Evolutionary conservation across 2,329 filamentous ascomycete species (phyloP).

Genomic region (Microcyclospora tardicrescens): DNA sequence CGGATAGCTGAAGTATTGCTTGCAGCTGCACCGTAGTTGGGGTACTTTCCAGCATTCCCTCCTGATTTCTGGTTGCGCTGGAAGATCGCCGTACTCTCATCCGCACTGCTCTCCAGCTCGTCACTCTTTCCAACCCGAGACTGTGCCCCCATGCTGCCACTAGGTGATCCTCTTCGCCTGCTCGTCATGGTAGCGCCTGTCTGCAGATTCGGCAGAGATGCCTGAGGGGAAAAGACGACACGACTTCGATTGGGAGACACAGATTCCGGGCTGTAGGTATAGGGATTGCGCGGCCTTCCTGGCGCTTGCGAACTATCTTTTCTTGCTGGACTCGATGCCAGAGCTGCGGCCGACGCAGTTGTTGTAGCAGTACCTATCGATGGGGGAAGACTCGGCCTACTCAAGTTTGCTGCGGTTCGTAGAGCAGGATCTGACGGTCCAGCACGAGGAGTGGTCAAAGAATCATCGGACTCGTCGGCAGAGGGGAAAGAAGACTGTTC

Average conservation of each 20-base stretch:
- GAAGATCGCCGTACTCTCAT: slow-evolving; percentile 32
- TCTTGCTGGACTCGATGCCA: neutral
- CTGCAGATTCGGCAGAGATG: slow-evolving; percentile 3
- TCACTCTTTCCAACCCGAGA: slow-evolving; percentile 6
- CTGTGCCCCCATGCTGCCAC: slow-evolving; percentile 4
- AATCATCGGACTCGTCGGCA: slow-evolving; percentile 19
- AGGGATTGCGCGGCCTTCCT: slow-evolving; percentile 9
- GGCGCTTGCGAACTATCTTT: slow-evolving; percentile 1
- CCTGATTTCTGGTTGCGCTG: slow-evolving; percentile 4
- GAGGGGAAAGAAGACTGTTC: slow-evolving; percentile 12
- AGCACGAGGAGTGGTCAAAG: slow-evolving; percentile 21
- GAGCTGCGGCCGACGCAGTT: neutral
- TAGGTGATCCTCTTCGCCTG: neutral
- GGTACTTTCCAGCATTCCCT: slow-evolving; percentile 1
- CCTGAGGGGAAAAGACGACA: slow-evolving; percentile 12
- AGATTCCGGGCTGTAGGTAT: slow-evolving; percentile 6
- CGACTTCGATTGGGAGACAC: slow-evolving; percentile 1
- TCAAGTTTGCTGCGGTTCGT: slow-evolving; percentile 16
- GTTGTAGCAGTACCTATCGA: slow-evolving; percentile 5
- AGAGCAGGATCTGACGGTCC: slow-evolving; percentile 19
- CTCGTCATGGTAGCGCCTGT: slow-evolving; percentile 7
- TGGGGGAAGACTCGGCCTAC: slow-evolving; percentile 12
- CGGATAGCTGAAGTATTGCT: slow-evolving; percentile 1
- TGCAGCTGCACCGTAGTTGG: slow-evolving; percentile 14
- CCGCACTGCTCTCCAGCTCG: slow-evolving; percentile 24